Evolutionary conservation across 78 protist genomes (phyloP).

Genomic region (Reticulomyxa filosa): DNA sequence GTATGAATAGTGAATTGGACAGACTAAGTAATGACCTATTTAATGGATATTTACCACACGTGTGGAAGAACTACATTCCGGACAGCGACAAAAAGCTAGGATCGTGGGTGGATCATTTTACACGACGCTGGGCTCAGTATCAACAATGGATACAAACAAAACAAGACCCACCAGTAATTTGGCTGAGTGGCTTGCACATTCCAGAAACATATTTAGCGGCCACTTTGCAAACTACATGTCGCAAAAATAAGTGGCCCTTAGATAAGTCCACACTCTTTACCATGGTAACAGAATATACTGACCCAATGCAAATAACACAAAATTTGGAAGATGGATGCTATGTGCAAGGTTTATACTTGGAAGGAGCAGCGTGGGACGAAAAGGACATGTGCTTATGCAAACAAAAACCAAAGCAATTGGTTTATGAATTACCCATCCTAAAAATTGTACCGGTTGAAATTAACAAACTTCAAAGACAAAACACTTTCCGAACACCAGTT

Average conservation of each 20-base stretch:
- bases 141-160: conserved; percentile 24
- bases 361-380: conserved; percentile 65
- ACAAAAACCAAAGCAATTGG: conserved; percentile 50
- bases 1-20: conserved; percentile 54
- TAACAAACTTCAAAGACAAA: conserved; percentile 23
- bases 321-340: conserved; percentile 47
- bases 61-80: conserved; percentile 56
- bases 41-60: conserved; percentile 45
- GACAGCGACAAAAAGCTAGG: conserved; percentile 41
- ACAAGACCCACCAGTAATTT: conserved; percentile 57
- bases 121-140: conserved; percentile 38
- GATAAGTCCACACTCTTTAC: conserved; percentile 51
- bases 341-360: conserved; percentile 49
- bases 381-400: conserved; percentile 8
- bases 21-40: conserved; percentile 30
- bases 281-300: conserved; percentile 19
- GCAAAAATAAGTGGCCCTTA: conserved; percentile 61
- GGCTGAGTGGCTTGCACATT: conserved; percentile 73
- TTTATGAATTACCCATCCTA: conserved; percentile 52
- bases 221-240: conserved; percentile 67
- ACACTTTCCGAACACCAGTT: conserved; percentile 58
- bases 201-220: conserved; percentile 74
- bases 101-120: conserved; percentile 52
- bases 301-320: not conserved
- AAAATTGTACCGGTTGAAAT: conserved; percentile 59